Percentiles rank a stretch among this genome's conserved stretches.
These are phyloP conservation scores for Clavispora fructus DNA, from an alignment of 805 yeast genomes.

Conservation along the genomic window DNA sequence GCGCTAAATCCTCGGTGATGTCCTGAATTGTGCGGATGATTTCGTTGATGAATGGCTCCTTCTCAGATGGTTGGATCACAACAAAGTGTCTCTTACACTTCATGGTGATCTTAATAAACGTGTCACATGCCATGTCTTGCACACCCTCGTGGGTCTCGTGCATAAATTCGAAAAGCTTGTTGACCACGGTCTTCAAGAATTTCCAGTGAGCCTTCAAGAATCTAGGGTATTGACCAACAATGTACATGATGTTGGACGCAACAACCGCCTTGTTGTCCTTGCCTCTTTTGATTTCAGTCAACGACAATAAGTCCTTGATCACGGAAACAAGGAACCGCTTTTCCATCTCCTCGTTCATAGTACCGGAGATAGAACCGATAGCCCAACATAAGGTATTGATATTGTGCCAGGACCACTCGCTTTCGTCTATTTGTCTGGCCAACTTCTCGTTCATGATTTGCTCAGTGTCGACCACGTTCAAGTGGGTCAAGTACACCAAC, in stretches of 20 bases:
- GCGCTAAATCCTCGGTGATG: conserved; percentile 88
- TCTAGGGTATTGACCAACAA: conserved; percentile 98
- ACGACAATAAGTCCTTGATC: conserved; percentile 82
- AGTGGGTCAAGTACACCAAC: conserved; percentile 88
- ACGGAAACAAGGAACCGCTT: conserved; percentile 90
- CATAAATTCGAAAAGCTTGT: conserved; percentile 96
- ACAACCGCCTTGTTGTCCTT: conserved; percentile 98
- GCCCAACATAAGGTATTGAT: conserved; percentile 99
- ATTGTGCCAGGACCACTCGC: conserved; percentile 99
- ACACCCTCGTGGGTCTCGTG: conserved; percentile 99
- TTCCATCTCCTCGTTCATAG: conserved; percentile 98
- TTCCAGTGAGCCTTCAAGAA: conserved; percentile 98
- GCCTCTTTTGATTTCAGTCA: conserved; percentile 95
- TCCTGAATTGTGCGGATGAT: conserved; percentile 77
- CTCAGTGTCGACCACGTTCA: conserved; percentile 92
- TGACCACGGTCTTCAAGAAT: conserved; percentile 90
- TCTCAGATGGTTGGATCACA: conserved; percentile 76
- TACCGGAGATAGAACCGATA: conserved; percentile 96
- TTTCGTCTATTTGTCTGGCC: conserved; percentile 88
- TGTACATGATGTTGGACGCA: conserved; percentile 99
- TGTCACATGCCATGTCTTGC: conserved; percentile 99
- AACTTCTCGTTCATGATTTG: conserved; percentile 88
- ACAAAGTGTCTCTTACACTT: conserved; percentile 96
- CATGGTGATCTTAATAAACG: conserved; percentile 90
- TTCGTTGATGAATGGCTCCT: conserved; percentile 86